Conservation (phyloP, 176 grass and related monocot genomes). For the Elymus sibiricus region DNA sequence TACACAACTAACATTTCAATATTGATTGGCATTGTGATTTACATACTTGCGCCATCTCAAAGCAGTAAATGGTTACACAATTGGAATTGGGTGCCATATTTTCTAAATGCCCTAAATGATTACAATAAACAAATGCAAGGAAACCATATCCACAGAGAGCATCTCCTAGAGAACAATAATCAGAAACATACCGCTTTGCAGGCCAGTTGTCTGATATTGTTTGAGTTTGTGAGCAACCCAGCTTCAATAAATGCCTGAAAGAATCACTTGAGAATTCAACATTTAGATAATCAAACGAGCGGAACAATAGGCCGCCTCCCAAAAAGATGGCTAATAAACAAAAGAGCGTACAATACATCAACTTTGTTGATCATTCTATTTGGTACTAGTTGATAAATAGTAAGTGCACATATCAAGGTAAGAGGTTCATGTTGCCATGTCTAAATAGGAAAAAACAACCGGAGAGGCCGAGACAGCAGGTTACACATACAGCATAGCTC, state of each 20-base stretch:
- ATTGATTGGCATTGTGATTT: not conserved
- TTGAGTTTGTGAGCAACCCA: conserved; percentile 64
- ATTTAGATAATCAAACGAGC: not conserved
- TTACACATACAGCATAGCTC: conserved; percentile 49
- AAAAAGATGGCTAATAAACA: not conserved
- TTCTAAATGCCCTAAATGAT: not conserved
- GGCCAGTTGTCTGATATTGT: conserved; percentile 66
- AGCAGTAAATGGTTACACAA: too few species aligned
- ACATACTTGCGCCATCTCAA: not conserved
- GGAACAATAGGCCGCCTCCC: not conserved
- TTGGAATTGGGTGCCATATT: not conserved
- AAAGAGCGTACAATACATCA: not conserved
- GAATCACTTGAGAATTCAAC: not conserved
- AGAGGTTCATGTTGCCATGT: not conserved
- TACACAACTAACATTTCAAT: not conserved
- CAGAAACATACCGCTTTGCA: conserved; percentile 78
- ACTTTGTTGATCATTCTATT: not conserved
- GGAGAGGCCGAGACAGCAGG: not conserved
- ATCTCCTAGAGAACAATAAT: not conserved
- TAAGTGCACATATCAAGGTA: not conserved
- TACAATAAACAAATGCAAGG: not conserved
- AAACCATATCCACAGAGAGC: not conserved
- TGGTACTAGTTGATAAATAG: not conserved
- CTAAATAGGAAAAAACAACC: not conserved
- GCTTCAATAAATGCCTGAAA: conserved; percentile 80